Evolutionary conservation across 345 rosid genomes (phyloP).

Genomic region (Salix udensis): DNA sequence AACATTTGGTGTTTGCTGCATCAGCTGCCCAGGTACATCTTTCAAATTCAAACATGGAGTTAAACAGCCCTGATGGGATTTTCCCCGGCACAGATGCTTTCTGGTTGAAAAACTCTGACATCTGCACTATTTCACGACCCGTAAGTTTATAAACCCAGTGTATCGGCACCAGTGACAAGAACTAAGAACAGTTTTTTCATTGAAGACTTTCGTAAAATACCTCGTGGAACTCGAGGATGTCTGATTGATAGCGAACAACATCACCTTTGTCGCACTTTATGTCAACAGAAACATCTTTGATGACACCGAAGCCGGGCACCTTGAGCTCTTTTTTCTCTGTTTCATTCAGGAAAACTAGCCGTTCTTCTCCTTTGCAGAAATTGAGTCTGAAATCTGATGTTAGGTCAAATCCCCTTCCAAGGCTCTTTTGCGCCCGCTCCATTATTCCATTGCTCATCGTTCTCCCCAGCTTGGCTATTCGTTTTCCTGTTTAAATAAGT

Average conservation of each 20-base stretch:
- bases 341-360: conserved; percentile 59
- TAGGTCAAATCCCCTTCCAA: conserved; percentile 86
- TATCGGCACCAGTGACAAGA: neutral
- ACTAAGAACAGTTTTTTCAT: no score
- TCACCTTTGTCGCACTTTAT: conserved; percentile 93
- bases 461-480: conserved; percentile 15
- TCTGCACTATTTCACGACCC: conserved; percentile 36
- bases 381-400: conserved; percentile 73
- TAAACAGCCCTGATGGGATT: conserved; percentile 78
- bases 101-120: conserved; percentile 82
- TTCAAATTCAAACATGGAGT: conserved; percentile 66
- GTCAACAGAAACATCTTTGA: conserved; percentile 55
- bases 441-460: conserved; percentile 29
- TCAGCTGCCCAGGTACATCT: conserved; percentile 74
- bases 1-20: conserved; percentile 53
- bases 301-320: conserved; percentile 60
- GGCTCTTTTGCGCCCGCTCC: conserved; percentile 56
- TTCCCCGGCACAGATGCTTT: conserved; percentile 58
- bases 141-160: neutral
- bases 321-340: conserved; percentile 41
- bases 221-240: conserved; percentile 74
- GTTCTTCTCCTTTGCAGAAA: conserved; percentile 67
- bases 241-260: conserved; percentile 65
- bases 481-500: neutral
- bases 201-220: conserved; percentile 19